Percentiles rank a stretch among this genome's conserved stretches.
phyloP scores from a whole-genome alignment of 441 rosid genomes.

The Pelargonium cotyledonis region DNA sequence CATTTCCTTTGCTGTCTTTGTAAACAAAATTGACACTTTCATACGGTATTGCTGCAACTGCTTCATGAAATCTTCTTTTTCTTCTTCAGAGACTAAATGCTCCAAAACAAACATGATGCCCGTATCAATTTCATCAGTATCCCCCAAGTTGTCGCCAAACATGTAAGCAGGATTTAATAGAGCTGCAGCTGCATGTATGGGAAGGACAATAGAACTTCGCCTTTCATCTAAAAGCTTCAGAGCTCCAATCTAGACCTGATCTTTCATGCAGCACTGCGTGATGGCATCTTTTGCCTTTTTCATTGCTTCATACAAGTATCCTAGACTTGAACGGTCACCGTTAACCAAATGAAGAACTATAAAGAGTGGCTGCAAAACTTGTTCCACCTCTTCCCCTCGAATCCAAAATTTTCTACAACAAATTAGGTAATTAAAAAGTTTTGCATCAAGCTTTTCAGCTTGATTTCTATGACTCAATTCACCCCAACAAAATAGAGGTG shows the following conservation, averaged over 20 bases:
- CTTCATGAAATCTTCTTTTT: slow-evolving; percentile 8
- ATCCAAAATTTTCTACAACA: slow-evolving; percentile 14
- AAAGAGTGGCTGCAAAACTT: slow-evolving; percentile 14
- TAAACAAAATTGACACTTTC: slow-evolving; percentile 11
- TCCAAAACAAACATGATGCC: slow-evolving; percentile 8
- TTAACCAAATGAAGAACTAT: slow-evolving; percentile 11
- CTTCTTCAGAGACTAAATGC: background rate
- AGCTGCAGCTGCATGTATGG: slow-evolving; percentile 16
- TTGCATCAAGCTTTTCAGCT: background rate
- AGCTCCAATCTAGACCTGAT: background rate
- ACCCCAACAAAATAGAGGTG: background rate
- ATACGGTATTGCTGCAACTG: slow-evolving; percentile 7
- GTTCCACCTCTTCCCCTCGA: slow-evolving; percentile 11
- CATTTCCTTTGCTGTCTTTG: slow-evolving; percentile 1
- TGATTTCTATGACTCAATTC: background rate
- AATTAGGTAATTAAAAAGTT: background rate
- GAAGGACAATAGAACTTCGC: background rate
- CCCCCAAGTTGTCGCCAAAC: slow-evolving; percentile 1
- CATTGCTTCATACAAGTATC: slow-evolving; percentile 15
- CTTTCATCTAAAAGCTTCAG: background rate
- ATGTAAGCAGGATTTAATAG: slow-evolving; percentile 16
- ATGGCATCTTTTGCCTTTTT: slow-evolving; percentile 6
- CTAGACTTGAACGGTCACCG: background rate
- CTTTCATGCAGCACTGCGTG: background rate
- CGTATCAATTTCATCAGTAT: slow-evolving; percentile 9